These are phyloP conservation scores for Laburnicola sp. DNA, from an alignment of 2,329 filamentous ascomycete species.

Conservation along the genomic window DNA sequence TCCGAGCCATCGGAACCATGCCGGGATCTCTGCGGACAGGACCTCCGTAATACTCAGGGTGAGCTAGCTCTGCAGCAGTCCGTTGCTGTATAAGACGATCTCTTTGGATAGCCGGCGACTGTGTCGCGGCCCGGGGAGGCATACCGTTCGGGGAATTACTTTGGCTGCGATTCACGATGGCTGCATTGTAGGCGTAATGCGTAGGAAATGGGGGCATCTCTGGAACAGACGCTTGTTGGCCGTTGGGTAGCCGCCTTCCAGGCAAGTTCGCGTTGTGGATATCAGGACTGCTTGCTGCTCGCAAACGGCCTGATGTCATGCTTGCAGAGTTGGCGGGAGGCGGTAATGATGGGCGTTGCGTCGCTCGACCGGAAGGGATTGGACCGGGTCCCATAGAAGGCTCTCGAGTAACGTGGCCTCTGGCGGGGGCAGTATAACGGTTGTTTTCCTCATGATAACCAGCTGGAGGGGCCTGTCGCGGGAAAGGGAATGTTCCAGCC, in stretches of 20 bases:
- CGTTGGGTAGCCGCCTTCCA: constrained; percentile 60
- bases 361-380: constrained; percentile 65
- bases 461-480: constrained; percentile 70
- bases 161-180: constrained; percentile 74
- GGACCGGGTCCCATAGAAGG: constrained; percentile 66
- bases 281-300: constrained; percentile 94
- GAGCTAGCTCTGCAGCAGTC: constrained; percentile 38
- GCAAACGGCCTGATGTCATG: constrained; percentile 69
- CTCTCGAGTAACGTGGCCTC: constrained; percentile 73
- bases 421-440: constrained; percentile 85
- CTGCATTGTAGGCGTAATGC: constrained; percentile 60
- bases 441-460: constrained; percentile 74
- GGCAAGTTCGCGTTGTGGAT: constrained; percentile 72
- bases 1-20: constrained; percentile 32
- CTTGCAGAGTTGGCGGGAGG: constrained; percentile 59
- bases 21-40: constrained; percentile 37
- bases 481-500: constrained; percentile 78
- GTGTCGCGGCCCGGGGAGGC: constrained; percentile 69
- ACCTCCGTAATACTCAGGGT: constrained; percentile 48
- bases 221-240: constrained; percentile 44
- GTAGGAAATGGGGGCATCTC: constrained; percentile 58
- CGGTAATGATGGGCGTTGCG: constrained; percentile 77
- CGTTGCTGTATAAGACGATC: constrained; percentile 55
- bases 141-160: constrained; percentile 76
- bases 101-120: constrained; percentile 69